Conservation (phyloP, 495 filamentous ascomycete species). For the Hypoxylon lenormandii region DNA sequence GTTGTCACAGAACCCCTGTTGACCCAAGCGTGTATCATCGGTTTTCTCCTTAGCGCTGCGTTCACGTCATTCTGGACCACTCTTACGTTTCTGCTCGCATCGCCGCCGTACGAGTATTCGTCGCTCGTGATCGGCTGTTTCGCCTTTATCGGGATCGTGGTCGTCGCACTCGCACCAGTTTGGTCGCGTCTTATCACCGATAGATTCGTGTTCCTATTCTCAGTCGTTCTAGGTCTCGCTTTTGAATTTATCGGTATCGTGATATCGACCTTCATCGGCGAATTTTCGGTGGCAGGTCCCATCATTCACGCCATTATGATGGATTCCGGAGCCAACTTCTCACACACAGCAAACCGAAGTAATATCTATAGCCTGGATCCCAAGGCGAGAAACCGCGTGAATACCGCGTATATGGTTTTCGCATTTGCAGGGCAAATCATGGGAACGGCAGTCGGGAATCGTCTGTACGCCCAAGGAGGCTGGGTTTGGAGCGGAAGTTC, state of each 20-base stretch:
- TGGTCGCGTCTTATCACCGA: slow-evolving; percentile 80
- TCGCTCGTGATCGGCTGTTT: slow-evolving; percentile 80
- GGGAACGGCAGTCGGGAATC: slow-evolving; percentile 78
- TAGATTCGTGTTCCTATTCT: slow-evolving; percentile 72
- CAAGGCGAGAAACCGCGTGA: slow-evolving; percentile 78
- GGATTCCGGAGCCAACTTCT: slow-evolving; percentile 79
- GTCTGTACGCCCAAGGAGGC: slow-evolving; percentile 74
- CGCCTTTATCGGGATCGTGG: slow-evolving; percentile 77
- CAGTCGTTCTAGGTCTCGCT: slow-evolving; percentile 70
- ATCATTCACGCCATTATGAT: slow-evolving; percentile 78
- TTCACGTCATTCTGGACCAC: slow-evolving; percentile 71
- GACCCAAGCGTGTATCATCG: slow-evolving; percentile 63
- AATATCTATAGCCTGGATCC: slow-evolving; percentile 79
- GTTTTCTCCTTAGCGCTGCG: slow-evolving; percentile 50
- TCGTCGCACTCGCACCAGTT: slow-evolving; percentile 73
- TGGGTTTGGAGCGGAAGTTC: slow-evolving; percentile 77
- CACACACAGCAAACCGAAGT: slow-evolving; percentile 78
- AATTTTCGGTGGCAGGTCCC: slow-evolving; percentile 75
- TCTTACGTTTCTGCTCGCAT: slow-evolving; percentile 78
- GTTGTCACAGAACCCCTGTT: slow-evolving; percentile 71
- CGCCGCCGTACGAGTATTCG: slow-evolving; percentile 73
- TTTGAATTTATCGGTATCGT: slow-evolving; percentile 71
- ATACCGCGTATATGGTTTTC: slow-evolving; percentile 84
- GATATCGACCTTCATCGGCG: slow-evolving; percentile 76
- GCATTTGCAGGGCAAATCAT: slow-evolving; percentile 80